Conservation (phyloP, 1,139 yeast genomes). For the Blastobotrys aristatus region DNA sequence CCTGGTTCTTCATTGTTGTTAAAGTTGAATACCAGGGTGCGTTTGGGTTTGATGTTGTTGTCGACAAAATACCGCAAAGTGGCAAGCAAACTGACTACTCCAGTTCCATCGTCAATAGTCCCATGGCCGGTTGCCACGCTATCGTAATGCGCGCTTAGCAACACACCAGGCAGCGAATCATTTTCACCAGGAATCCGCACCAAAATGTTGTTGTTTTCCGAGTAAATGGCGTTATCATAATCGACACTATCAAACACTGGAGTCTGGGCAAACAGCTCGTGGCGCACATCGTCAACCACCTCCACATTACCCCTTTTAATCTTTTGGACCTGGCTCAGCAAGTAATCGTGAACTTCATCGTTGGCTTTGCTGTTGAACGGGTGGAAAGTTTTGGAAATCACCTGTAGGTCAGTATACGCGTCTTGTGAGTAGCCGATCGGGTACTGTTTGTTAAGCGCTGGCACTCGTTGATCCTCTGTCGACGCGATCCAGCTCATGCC, state of each 20-base stretch:
- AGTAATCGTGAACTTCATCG: slow-evolving; percentile 67
- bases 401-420: slow-evolving; percentile 67
- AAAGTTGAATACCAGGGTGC: slow-evolving; percentile 77
- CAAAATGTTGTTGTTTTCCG: slow-evolving; percentile 72
- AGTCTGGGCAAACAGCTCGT: slow-evolving; percentile 38
- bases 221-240: slow-evolving; percentile 52
- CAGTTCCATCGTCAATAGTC: slow-evolving; percentile 91
- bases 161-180: slow-evolving; percentile 53
- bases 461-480: slow-evolving; percentile 15
- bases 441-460: slow-evolving; percentile 18
- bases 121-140: slow-evolving; percentile 86
- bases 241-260: slow-evolving; percentile 43
- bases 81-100: slow-evolving; percentile 79
- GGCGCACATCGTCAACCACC: slow-evolving; percentile 47
- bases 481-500: slow-evolving; percentile 13
- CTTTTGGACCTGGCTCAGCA: slow-evolving; percentile 44
- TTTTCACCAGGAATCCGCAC: slow-evolving; percentile 63
- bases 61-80: slow-evolving; percentile 49
- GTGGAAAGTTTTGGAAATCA: slow-evolving; percentile 60
- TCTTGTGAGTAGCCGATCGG: slow-evolving; percentile 36
- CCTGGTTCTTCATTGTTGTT: slow-evolving; percentile 93
- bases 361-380: slow-evolving; percentile 76
- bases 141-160: slow-evolving; percentile 83
- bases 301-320: slow-evolving; percentile 36
- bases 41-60: slow-evolving; percentile 47